Percentiles rank a stretch among this genome's conserved stretches.
Evolutionary conservation across 495 filamentous ascomycete genomes (phyloP).

Genomic region (Podospora pseudopauciseta): DNA sequence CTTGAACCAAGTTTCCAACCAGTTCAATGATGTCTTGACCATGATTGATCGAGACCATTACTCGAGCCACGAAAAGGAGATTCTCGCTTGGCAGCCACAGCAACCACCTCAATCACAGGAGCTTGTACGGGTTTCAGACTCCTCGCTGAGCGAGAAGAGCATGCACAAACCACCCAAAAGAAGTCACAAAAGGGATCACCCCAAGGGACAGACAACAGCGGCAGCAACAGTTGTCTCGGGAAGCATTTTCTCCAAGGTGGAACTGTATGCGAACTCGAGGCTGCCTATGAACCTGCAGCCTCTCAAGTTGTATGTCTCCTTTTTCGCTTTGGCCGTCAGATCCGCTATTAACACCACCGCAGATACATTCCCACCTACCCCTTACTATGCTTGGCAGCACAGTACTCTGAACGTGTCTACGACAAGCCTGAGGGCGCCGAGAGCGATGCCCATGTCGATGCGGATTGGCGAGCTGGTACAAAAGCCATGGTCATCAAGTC

Average conservation of each 20-base stretch:
- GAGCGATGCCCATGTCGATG: slow-evolving; percentile 59
- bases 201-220: slow-evolving; percentile 37
- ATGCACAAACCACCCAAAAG: slow-evolving; percentile 30
- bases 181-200: slow-evolving; percentile 22
- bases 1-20: slow-evolving; percentile 53
- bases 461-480: slow-evolving; percentile 66
- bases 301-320: slow-evolving; percentile 56
- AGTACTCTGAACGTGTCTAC: slow-evolving; percentile 71
- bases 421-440: slow-evolving; percentile 56
- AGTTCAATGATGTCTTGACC: slow-evolving; percentile 61
- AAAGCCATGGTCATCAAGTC: slow-evolving; percentile 84
- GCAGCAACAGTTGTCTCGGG: slow-evolving; percentile 40
- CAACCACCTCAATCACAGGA: slow-evolving; percentile 33
- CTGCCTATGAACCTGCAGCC: slow-evolving; percentile 63
- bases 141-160: slow-evolving; percentile 21
- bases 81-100: slow-evolving; percentile 44
- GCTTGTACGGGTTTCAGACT: slow-evolving; percentile 18
- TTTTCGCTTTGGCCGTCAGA: not conserved
- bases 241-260: slow-evolving; percentile 72
- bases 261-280: slow-evolving; percentile 73
- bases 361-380: slow-evolving; percentile 67
- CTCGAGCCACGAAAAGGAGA: slow-evolving; percentile 58
- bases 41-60: slow-evolving; percentile 66
- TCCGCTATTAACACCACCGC: slow-evolving; percentile 8
- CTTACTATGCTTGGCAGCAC: slow-evolving; percentile 68